Percentiles rank a stretch among this genome's conserved stretches.
phyloP scores from a whole-genome alignment of 73 alveolate genomes.

The Durusdinium trenchii region DNA sequence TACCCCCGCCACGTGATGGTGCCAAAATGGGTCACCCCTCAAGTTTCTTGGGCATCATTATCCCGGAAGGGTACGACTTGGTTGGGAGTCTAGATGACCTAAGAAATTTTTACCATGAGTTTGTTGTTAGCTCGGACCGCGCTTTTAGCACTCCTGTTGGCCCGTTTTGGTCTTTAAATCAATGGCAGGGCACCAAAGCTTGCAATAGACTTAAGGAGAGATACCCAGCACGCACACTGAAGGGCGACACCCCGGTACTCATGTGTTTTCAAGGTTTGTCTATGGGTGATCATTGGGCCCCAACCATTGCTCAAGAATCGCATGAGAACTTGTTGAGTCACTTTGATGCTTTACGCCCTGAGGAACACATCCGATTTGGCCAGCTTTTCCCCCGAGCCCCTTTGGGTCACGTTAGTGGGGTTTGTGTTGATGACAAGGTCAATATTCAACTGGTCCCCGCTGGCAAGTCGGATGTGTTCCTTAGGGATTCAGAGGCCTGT shows the following conservation, averaged over 20 bases:
- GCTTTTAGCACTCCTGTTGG: not conserved
- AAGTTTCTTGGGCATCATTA: not conserved
- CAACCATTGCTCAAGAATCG: not conserved
- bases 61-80: not conserved
- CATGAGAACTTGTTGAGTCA: not conserved
- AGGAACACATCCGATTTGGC: not conserved
- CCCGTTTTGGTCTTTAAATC: not conserved
- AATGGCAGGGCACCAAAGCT: not conserved
- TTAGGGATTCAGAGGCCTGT: not conserved
- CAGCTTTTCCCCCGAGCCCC: not conserved
- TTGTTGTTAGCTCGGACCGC: not conserved
- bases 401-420: not conserved
- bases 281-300: constrained; percentile 51
- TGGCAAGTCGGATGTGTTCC: too few species aligned
- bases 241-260: too few species aligned
- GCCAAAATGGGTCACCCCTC: constrained; percentile 4
- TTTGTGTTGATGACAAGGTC: constrained; percentile 17
- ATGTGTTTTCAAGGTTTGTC: too few species aligned
- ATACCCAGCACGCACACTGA: too few species aligned
- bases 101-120: constrained; percentile 14
- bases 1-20: not conserved
- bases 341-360: not conserved
- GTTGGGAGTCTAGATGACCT: not conserved
- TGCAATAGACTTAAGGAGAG: not conserved
- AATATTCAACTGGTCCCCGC: not conserved